Percentiles rank a stretch among this genome's conserved stretches.
phyloP scores from a whole-genome alignment of 805 yeast species.

The Hanseniaspora mollemarum region DNA sequence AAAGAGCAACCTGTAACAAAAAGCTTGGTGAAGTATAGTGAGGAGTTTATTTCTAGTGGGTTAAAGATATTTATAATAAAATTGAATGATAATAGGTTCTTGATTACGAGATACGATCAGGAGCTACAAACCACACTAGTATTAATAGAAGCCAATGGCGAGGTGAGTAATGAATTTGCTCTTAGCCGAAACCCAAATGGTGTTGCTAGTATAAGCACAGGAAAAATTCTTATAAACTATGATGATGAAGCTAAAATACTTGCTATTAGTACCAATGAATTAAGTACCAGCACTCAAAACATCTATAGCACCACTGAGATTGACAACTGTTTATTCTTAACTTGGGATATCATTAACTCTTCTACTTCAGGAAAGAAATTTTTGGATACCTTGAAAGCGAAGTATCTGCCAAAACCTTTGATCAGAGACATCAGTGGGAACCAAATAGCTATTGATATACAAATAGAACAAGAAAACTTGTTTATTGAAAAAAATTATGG shows the following conservation, averaged over 20 bases:
- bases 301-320: neutral
- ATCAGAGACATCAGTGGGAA: conserved; percentile 15
- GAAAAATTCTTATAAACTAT: no score
- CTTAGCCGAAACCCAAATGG: no score
- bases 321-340: neutral
- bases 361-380: neutral
- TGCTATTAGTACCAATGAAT: neutral
- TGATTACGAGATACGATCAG: neutral
- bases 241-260: neutral
- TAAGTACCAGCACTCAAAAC: neutral
- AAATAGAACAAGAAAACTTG: conserved; percentile 23
- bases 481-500: conserved; percentile 20
- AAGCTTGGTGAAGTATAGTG: no score
- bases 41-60: neutral
- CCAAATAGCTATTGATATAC: conserved; percentile 16
- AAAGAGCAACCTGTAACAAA: neutral
- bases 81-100: neutral
- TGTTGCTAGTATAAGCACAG: no score
- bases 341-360: neutral
- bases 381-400: neutral
- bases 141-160: neutral
- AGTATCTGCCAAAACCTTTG: conserved; percentile 16
- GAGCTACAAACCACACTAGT: neutral
- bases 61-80: neutral
- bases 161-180: neutral